These are phyloP conservation scores for Fraxinus sp. DNA, from an alignment of 305 asterid genomes.

Conservation along the genomic window DNA sequence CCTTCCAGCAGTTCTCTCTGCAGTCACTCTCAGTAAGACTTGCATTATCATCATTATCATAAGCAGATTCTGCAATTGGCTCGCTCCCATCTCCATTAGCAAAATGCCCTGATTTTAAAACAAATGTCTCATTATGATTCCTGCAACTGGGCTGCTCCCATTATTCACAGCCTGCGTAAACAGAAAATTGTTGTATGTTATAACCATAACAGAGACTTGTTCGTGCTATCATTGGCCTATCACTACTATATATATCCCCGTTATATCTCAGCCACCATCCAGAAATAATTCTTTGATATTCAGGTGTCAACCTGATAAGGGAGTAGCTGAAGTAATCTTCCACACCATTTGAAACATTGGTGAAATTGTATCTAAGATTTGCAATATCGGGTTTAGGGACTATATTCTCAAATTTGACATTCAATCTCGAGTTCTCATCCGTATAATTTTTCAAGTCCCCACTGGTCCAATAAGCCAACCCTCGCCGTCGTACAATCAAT, in stretches of 20 bases:
- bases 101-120: constrained; percentile 24
- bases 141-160: constrained; percentile 38
- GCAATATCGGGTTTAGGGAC: neutral
- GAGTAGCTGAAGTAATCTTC: constrained; percentile 31
- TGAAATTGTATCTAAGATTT: constrained; percentile 24
- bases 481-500: no score
- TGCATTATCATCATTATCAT: constrained; percentile 3
- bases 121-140: constrained; percentile 23
- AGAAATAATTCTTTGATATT: neutral
- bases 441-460: no score
- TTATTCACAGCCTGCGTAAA: neutral
- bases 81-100: neutral
- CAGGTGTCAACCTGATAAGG: neutral
- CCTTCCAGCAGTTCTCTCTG: constrained; percentile 34
- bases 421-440: no score
- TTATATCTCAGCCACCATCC: constrained; percentile 22
- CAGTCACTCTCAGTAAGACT: constrained; percentile 43
- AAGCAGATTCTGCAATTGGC: neutral
- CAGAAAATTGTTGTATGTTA: neutral
- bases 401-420: no score
- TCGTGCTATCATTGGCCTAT: neutral
- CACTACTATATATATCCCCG: constrained; percentile 9
- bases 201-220: constrained; percentile 29
- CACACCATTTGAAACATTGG: neutral
- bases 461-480: no score